These are phyloP conservation scores for Astragalus glycyphyllos DNA, from an alignment of 306 rosid genomes.

Conservation along the genomic window DNA sequence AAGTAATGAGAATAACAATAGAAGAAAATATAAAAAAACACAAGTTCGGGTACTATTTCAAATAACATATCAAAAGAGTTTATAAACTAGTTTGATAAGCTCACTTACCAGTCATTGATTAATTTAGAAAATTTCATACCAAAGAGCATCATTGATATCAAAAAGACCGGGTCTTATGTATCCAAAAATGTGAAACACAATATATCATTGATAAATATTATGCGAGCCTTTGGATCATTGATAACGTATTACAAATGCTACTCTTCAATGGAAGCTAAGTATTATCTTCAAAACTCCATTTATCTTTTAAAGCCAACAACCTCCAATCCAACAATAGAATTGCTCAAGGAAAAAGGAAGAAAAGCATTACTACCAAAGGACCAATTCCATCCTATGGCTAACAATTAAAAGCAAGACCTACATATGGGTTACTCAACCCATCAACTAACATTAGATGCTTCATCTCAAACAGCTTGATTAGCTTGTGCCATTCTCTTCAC, in stretches of 20 bases:
- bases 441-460: conserved; percentile 35
- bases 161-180: background rate
- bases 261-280: conserved; percentile 32
- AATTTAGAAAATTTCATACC: no score
- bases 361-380: conserved; percentile 27
- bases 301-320: conserved; percentile 25
- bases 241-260: background rate
- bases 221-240: background rate
- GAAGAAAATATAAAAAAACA: no score
- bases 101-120: no score
- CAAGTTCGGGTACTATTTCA: no score
- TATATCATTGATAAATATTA: background rate
- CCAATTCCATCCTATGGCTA: conserved; percentile 21
- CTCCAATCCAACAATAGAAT: conserved; percentile 11
- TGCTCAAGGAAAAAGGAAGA: conserved; percentile 38
- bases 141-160: background rate
- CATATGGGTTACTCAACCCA: conserved; percentile 14
- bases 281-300: conserved; percentile 26
- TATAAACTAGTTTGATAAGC: no score
- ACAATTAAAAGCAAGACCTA: conserved; percentile 22
- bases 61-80: no score
- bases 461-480: conserved; percentile 35
- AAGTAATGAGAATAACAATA: no score
- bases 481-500: conserved; percentile 36
- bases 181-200: background rate